Conservation (phyloP, 192 early-diverging fungal genomes). For the Linderina pennispora region DNA sequence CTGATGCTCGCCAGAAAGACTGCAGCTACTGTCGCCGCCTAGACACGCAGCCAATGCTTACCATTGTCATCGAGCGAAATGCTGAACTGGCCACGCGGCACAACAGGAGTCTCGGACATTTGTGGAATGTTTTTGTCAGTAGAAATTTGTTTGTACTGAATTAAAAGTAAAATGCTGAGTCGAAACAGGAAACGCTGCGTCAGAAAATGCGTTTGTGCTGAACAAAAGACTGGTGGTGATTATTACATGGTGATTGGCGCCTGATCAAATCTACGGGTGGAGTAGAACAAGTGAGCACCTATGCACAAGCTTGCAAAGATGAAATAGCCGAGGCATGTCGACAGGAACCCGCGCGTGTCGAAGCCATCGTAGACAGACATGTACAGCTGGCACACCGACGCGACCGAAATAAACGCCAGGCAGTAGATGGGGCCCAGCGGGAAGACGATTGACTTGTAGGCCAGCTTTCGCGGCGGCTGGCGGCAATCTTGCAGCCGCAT, state of each 20-base stretch:
- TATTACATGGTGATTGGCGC: too few relatives aligned
- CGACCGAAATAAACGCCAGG: neutral
- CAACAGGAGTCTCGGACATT: neutral
- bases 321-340: slow-evolving; percentile 7
- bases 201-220: too few relatives aligned
- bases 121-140: neutral
- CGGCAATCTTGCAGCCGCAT: neutral
- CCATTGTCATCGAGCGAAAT: slow-evolving; percentile 35
- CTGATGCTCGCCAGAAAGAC: slow-evolving; percentile 9
- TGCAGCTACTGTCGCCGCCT: too few relatives aligned
- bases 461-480: neutral
- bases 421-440: slow-evolving; percentile 13
- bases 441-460: slow-evolving; percentile 7
- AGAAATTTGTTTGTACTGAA: neutral
- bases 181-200: neutral
- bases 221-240: too few relatives aligned
- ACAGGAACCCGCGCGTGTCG: slow-evolving; percentile 11
- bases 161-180: neutral
- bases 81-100: slow-evolving; percentile 7
- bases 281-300: too few relatives aligned
- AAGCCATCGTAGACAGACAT: slow-evolving; percentile 6
- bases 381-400: slow-evolving; percentile 5
- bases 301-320: too few relatives aligned
- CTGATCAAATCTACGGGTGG: too few relatives aligned
- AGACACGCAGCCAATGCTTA: too few relatives aligned